A percentile compares a stretch with the other conserved stretches of the same genome.
Evolutionary conservation across 495 filamentous ascomycete genomes (phyloP).

Genomic region (Penicillium cosmopolitanum): DNA sequence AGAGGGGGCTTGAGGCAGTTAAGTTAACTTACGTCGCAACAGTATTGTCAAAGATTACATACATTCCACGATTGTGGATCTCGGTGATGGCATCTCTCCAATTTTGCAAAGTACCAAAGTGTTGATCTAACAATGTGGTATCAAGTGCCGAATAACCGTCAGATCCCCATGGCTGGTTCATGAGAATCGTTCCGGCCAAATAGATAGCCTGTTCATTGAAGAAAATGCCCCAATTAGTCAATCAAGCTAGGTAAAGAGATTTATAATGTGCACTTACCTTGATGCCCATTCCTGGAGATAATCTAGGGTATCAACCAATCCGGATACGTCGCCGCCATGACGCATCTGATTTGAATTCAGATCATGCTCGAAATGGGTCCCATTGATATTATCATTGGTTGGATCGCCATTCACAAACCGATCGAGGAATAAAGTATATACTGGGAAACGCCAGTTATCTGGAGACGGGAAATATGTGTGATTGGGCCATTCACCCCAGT

Average conservation of each 20-base stretch:
- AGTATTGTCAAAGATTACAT: conserved; percentile 73
- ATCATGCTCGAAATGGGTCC: conserved; percentile 71
- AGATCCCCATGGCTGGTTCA: conserved; percentile 73
- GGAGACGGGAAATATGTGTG: conserved; percentile 63
- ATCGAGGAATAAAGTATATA: conserved; percentile 73
- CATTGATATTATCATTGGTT: conserved; percentile 71
- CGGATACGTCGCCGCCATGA: conserved; percentile 72
- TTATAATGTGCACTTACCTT: conserved; percentile 48
- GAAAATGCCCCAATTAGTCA: not conserved
- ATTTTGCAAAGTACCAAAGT: conserved; percentile 64
- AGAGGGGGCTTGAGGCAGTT: not conserved
- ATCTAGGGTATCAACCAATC: conserved; percentile 67
- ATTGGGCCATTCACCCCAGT: conserved; percentile 62
- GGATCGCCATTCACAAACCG: conserved; percentile 75
- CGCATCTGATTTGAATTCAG: conserved; percentile 69
- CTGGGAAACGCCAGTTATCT: conserved; percentile 70
- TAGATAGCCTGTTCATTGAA: conserved; percentile 59
- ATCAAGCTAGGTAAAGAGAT: not conserved
- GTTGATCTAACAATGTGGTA: conserved; percentile 70
- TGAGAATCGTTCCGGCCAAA: conserved; percentile 67
- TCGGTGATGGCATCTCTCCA: conserved; percentile 69
- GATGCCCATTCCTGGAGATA: conserved; percentile 76
- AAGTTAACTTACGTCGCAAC: conserved; percentile 62
- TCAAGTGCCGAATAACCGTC: conserved; percentile 72
- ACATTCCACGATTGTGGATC: conserved; percentile 69